phyloP scores from a whole-genome alignment of 345 rosid species.

The Noccaea bulbosa region DNA sequence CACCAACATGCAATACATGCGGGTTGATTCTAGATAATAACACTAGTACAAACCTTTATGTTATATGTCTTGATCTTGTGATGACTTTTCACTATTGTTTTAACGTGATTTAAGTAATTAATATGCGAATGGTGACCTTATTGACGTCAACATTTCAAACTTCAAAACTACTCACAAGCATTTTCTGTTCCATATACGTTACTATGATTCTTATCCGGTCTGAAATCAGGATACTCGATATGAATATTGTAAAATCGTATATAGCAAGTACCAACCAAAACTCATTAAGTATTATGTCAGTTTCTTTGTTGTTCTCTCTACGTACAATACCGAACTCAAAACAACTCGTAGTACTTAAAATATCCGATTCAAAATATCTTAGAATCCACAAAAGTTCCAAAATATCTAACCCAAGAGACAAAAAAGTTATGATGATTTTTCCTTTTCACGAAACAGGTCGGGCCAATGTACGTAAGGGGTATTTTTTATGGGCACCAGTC shows the following conservation, averaged over 20 bases:
- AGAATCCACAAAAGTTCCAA: neutral
- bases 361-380: constrained; percentile 22
- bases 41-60: neutral
- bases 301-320: neutral
- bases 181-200: constrained; percentile 1
- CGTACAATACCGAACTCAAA: neutral
- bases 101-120: constrained; percentile 1
- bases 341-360: neutral
- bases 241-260: neutral
- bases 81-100: neutral
- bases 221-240: no score
- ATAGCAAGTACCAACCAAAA: neutral
- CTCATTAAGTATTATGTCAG: neutral
- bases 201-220: neutral
- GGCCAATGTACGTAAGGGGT: constrained; percentile 36
- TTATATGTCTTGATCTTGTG: neutral
- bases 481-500: constrained; percentile 14
- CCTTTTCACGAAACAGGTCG: constrained; percentile 20
- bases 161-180: constrained; percentile 6
- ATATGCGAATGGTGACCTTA: constrained; percentile 11
- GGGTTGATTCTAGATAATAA: neutral
- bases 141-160: neutral
- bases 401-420: constrained; percentile 35
- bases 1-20: neutral
- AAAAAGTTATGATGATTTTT: neutral